A percentile compares a stretch with the other conserved stretches of the same genome.
These are phyloP conservation scores for Phytophthora pseudosyringae DNA, from an alignment of 352 stramenopile species.

Conservation along the genomic window DNA sequence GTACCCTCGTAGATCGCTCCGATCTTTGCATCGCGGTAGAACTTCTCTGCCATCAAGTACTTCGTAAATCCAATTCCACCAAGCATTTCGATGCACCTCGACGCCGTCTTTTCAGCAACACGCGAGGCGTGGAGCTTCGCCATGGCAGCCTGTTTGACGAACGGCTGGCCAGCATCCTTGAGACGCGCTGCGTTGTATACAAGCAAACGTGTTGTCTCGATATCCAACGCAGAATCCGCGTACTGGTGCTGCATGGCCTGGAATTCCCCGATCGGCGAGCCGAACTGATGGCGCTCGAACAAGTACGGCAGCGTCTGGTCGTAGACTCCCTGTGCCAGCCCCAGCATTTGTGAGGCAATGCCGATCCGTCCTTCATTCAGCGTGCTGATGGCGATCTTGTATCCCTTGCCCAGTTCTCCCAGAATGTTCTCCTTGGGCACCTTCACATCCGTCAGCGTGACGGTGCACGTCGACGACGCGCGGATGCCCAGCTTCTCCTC, in stretches of 20 bases:
- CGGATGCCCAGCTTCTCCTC: slow-evolving; percentile 98
- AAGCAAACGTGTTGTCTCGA: slow-evolving; percentile 93
- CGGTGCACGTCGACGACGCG: slow-evolving; percentile 95
- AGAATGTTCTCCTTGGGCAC: slow-evolving; percentile 94
- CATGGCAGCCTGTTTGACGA: slow-evolving; percentile 98
- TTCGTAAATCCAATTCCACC: slow-evolving; percentile 97
- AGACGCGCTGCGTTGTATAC: slow-evolving; percentile 95
- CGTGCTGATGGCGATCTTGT: slow-evolving; percentile 98
- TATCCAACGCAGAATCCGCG: slow-evolving; percentile 94
- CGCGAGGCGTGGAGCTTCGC: slow-evolving; percentile 95
- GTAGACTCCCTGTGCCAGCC: slow-evolving; percentile 96
- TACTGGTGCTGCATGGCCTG: slow-evolving; percentile 98
- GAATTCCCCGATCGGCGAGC: slow-evolving; percentile 94
- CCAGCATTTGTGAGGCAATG: slow-evolving; percentile 98
- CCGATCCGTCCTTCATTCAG: slow-evolving; percentile 96
- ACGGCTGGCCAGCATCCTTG: slow-evolving; percentile 94
- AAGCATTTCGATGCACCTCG: slow-evolving; percentile 96
- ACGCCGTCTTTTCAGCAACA: slow-evolving; percentile 95
- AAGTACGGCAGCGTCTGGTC: slow-evolving; percentile 97
- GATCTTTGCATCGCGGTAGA: slow-evolving; percentile 98
- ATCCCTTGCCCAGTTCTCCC: slow-evolving; percentile 93
- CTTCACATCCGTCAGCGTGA: slow-evolving; percentile 95
- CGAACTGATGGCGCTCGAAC: slow-evolving; percentile 96
- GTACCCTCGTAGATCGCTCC: slow-evolving; percentile 98
- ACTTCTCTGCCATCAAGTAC: slow-evolving; percentile 95